Evolutionary conservation across 176 grass and related monocot species (phyloP).

Genomic region (Zizania latifolia): DNA sequence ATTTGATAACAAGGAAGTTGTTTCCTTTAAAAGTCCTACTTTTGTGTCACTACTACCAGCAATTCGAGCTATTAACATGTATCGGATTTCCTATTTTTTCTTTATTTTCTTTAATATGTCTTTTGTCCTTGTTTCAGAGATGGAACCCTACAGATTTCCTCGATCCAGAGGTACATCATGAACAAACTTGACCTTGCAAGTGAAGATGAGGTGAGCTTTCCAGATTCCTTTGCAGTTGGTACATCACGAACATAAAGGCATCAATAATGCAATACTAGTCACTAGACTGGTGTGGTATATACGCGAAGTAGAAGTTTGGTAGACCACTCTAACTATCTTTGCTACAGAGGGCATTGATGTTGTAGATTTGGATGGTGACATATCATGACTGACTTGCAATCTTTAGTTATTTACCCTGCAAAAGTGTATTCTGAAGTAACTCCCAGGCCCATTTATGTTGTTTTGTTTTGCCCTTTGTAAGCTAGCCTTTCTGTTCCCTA

Average conservation of each 20-base stretch:
- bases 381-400: not conserved
- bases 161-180: slow-evolving; percentile 67
- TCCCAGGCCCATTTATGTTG: no score
- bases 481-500: not conserved
- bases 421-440: not conserved
- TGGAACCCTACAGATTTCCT: slow-evolving; percentile 52
- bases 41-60: not conserved
- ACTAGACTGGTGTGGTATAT: not conserved
- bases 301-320: not conserved
- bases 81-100: not conserved
- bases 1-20: not conserved
- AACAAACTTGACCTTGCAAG: slow-evolving; percentile 60
- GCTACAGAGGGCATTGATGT: not conserved
- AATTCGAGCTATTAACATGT: not conserved
- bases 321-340: not conserved
- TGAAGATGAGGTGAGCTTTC: slow-evolving; percentile 67
- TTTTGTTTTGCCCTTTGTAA: not conserved
- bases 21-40: slow-evolving; percentile 10
- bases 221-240: not conserved
- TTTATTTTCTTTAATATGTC: not conserved
- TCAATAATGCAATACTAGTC: not conserved
- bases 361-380: slow-evolving; percentile 13
- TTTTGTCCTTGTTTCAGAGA: slow-evolving; percentile 55
- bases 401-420: not conserved
- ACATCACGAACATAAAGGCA: no score